These are phyloP conservation scores for Dovyalis caffra DNA, from an alignment of 345 rosid species.

Conservation along the genomic window DNA sequence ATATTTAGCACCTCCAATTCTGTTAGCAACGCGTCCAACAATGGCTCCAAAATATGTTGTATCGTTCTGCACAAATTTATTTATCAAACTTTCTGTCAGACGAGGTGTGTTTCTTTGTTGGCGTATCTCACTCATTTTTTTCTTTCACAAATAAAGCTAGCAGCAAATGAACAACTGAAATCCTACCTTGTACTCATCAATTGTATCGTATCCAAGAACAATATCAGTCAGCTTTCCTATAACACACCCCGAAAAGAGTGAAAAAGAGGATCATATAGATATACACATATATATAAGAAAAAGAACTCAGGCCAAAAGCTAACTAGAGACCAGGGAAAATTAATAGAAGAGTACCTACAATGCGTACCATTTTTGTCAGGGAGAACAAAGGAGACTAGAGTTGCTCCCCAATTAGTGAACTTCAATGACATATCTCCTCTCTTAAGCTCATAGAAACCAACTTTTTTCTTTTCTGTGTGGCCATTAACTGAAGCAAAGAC, in stretches of 20 bases:
- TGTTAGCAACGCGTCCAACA: slow-evolving; percentile 83
- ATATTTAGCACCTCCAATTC: slow-evolving; percentile 67
- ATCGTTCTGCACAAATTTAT: slow-evolving; percentile 47
- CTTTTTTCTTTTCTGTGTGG: not conserved
- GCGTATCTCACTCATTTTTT: no score
- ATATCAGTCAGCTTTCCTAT: slow-evolving; percentile 69
- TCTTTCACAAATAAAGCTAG: not conserved
- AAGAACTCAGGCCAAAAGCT: no score
- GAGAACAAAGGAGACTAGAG: slow-evolving; percentile 54
- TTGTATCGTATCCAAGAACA: slow-evolving; percentile 70
- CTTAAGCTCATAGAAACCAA: slow-evolving; percentile 61
- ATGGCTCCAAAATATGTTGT: slow-evolving; percentile 58
- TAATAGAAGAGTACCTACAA: not conserved
- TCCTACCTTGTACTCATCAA: slow-evolving; percentile 54
- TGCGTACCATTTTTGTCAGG: slow-evolving; percentile 79
- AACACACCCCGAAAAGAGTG: not conserved
- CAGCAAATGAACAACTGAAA: not conserved
- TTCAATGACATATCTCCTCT: slow-evolving; percentile 60
- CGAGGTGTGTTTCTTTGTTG: no score
- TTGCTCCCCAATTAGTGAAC: slow-evolving; percentile 83
- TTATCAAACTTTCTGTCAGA: not conserved
- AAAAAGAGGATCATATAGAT: not conserved
- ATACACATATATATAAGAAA: no score
- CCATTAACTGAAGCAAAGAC: slow-evolving; percentile 1
- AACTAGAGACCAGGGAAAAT: no score